phyloP scores from a whole-genome alignment of 345 rosid genomes.

The Arabis hirsuta region DNA sequence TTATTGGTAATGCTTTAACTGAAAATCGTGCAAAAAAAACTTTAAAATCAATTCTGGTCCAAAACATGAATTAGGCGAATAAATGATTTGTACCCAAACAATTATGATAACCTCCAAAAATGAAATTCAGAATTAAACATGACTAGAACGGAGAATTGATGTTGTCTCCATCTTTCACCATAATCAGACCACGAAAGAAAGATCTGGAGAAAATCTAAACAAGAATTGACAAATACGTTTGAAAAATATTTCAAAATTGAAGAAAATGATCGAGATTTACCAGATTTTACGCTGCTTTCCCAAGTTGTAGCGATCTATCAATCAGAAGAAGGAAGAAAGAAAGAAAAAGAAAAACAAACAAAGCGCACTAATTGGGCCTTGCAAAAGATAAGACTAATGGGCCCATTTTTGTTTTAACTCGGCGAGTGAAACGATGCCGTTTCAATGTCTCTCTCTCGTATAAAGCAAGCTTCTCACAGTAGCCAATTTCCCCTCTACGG shows the following conservation, averaged over 20 bases:
- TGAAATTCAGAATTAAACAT: neutral
- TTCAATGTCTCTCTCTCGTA: neutral
- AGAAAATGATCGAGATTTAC: constrained; percentile 26
- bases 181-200: constrained; percentile 10
- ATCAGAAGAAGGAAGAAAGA: neutral
- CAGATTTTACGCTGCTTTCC: constrained; percentile 23
- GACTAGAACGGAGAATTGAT: neutral
- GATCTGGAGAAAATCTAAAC: constrained; percentile 17
- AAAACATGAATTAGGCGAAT: neutral
- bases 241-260: no score
- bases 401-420: neutral
- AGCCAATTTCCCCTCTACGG: neutral
- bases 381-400: neutral
- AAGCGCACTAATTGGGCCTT: constrained; percentile 4
- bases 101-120: neutral
- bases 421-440: neutral
- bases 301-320: constrained; percentile 16
- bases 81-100: neutral
- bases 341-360: neutral
- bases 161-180: neutral
- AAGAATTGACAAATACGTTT: neutral
- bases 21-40: neutral
- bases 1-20: no score
- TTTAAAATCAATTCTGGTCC: neutral
- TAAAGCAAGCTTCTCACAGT: constrained; percentile 20